Conservation (phyloP, 2,329 filamentous ascomycete species). For the Gyromitra esculenta region DNA sequence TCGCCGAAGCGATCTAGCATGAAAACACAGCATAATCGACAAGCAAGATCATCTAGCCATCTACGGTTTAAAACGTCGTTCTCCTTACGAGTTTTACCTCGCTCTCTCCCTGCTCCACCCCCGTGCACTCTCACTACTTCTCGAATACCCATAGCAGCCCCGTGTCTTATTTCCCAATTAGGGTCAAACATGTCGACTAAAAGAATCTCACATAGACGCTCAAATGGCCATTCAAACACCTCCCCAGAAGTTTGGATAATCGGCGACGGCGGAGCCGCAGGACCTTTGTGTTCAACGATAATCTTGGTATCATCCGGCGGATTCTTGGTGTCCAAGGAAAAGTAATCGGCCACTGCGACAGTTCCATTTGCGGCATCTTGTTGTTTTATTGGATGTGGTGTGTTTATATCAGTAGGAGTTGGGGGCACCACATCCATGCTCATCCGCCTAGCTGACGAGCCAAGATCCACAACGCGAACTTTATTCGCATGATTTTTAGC, state of each 20-base stretch:
- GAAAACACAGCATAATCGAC: slow-evolving; percentile 90
- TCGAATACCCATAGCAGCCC: slow-evolving; percentile 91
- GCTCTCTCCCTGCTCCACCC: slow-evolving; percentile 80
- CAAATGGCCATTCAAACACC: slow-evolving; percentile 90
- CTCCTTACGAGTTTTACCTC: slow-evolving; percentile 74
- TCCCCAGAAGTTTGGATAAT: slow-evolving; percentile 88
- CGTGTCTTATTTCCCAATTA: slow-evolving; percentile 94
- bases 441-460: slow-evolving; percentile 60
- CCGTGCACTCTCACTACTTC: slow-evolving; percentile 94
- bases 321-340: slow-evolving; percentile 81
- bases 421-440: slow-evolving; percentile 56
- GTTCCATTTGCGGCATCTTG: slow-evolving; percentile 67
- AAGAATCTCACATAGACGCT: slow-evolving; percentile 91
- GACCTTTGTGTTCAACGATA: slow-evolving; percentile 93
- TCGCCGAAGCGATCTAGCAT: slow-evolving; percentile 98
- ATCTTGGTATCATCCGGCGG: slow-evolving; percentile 91
- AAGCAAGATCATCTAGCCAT: slow-evolving; percentile 96
- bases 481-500: slow-evolving; percentile 90
- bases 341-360: slow-evolving; percentile 78
- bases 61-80: slow-evolving; percentile 82
- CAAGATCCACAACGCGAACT: slow-evolving; percentile 86
- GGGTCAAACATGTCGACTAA: slow-evolving; percentile 93
- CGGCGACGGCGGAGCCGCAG: slow-evolving; percentile 69
- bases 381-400: slow-evolving; percentile 69
- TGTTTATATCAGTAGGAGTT: slow-evolving; percentile 55